Evolutionary conservation across 257 asterid genomes (phyloP), one percentile per base, ranked within the genome.

Genomic region (Jacaranda mimosifolia): DNA sequence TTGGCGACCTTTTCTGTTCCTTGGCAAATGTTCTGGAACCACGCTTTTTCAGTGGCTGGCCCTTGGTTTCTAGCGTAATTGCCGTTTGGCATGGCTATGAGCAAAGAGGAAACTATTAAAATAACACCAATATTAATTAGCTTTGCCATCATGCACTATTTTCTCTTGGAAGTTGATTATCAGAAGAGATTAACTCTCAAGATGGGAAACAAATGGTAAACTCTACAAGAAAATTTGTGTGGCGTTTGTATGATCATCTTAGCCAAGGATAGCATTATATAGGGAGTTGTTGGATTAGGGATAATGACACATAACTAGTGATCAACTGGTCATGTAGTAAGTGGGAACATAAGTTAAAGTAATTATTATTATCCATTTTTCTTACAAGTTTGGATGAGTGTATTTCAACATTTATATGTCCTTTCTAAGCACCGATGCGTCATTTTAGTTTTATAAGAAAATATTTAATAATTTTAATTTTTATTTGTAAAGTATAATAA

Each of bases 81-180:
- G 26, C n/a, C n/a, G n/a, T n/a, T n/a, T n/a, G n/a, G n/a, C n/a
- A 63, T n/a, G 64, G 72, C 45, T 14, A 62, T 0, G 21, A 75
- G 5, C 10, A 78, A 10, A 43, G 63, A 17, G 51, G 52, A 67
- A 9, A 72, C 0, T 0, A 82, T 35, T 6, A 70, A 21, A 7
- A 65, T 1, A 39, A 38, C 3, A 52, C 2, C 17, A n/a, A 14
- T n/a, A n/a, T n/a, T n/a, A n/a, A n/a, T 9, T 9, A 49, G 63
- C 19, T 73, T 85, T 35, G 65, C 77, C 89, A 85, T 84, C n/a
- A n/a, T n/a, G n/a, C 4, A 5, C 2, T n/a, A n/a, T n/a, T n/a
- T n/a, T n/a, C n/a, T n/a, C n/a, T n/a, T n/a, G n/a, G n/a, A n/a
- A n/a, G n/a, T n/a, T n/a, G n/a, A n/a, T n/a, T n/a, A n/a, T n/a